These are phyloP conservation scores for Fusarium proliferatum DNA, from an alignment of 2,329 filamentous ascomycete species.

Conservation along the genomic window DNA sequence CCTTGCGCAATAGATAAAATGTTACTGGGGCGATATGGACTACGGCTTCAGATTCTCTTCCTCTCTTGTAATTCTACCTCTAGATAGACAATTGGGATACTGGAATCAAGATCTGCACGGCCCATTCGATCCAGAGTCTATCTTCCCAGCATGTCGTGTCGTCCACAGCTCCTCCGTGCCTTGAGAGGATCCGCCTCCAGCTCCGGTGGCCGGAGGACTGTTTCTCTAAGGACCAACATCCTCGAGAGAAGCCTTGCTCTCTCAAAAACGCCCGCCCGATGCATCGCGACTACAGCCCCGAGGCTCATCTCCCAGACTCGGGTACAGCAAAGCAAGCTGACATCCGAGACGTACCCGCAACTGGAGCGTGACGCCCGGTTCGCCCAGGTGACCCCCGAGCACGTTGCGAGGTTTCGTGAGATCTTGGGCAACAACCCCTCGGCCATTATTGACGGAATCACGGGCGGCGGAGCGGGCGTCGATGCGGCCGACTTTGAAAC, in stretches of 20 bases:
- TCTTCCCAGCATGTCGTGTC: slow-evolving; percentile 40
- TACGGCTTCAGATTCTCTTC: slow-evolving; percentile 2
- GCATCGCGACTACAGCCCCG: slow-evolving; percentile 47
- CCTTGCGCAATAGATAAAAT: slow-evolving; percentile 28
- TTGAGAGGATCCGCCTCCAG: slow-evolving; percentile 37
- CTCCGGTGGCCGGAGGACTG: slow-evolving; percentile 26
- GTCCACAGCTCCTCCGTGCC: slow-evolving; percentile 42
- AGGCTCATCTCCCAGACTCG: slow-evolving; percentile 43
- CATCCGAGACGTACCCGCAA: slow-evolving; percentile 85
- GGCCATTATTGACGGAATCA: slow-evolving; percentile 86
- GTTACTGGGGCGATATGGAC: slow-evolving; percentile 20
- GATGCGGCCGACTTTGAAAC: slow-evolving; percentile 85
- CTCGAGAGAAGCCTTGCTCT: slow-evolving; percentile 9
- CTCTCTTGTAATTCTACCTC: not conserved
- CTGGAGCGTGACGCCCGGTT: slow-evolving; percentile 85
- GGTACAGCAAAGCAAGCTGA: slow-evolving; percentile 68
- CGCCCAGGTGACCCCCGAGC: slow-evolving; percentile 75
- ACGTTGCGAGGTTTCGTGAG: slow-evolving; percentile 84
- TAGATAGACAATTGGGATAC: slow-evolving; percentile 1
- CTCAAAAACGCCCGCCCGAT: slow-evolving; percentile 29
- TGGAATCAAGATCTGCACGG: slow-evolving; percentile 2
- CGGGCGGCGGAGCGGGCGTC: slow-evolving; percentile 69
- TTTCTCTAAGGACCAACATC: slow-evolving; percentile 17
- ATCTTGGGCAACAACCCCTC: slow-evolving; percentile 79
- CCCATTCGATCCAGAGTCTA: slow-evolving; percentile 18